phyloP scores from a whole-genome alignment of 192 early-diverging fungal genomes.

The Phlyctochytrium arcticum region DNA sequence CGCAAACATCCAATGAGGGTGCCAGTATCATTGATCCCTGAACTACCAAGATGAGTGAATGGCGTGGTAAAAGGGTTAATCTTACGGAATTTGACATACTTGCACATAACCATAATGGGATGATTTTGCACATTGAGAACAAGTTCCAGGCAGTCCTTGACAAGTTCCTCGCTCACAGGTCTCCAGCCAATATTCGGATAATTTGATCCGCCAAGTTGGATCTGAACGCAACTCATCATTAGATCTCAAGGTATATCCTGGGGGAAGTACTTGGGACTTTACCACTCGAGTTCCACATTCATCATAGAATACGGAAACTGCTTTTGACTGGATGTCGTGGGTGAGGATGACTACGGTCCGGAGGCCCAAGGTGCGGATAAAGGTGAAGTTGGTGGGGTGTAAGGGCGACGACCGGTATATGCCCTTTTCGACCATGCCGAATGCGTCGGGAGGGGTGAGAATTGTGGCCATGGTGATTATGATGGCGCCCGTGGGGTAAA shows the following conservation, averaged over 20 bases:
- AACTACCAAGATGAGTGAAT: conserved; percentile 36
- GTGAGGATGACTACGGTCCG: conserved; percentile 79
- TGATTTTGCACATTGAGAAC: conserved; percentile 74
- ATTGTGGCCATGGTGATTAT: conserved; percentile 17
- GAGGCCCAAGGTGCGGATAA: conserved; percentile 71
- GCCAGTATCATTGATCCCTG: conserved; percentile 92
- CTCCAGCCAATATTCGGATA: conserved; percentile 59
- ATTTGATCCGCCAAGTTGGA: conserved; percentile 26
- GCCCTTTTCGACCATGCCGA: conserved; percentile 84
- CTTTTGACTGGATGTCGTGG: conserved; percentile 49
- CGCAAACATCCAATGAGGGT: conserved; percentile 88
- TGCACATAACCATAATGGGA: conserved; percentile 88
- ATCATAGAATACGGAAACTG: conserved; percentile 5
- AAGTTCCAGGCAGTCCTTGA: conserved; percentile 92
- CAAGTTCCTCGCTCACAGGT: conserved; percentile 88
- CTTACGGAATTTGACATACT: conserved; percentile 47
- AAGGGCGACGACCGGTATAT: conserved; percentile 82
- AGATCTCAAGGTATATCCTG: neutral
- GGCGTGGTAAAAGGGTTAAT: neutral
- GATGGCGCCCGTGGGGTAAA: too few species aligned
- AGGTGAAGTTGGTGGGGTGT: conserved; percentile 69
- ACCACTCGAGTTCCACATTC: conserved; percentile 64
- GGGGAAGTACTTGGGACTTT: neutral
- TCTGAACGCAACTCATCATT: conserved; percentile 1
- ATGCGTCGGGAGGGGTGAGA: conserved; percentile 58